Evolutionary conservation across 768 basidiomycete genomes (phyloP).

Genomic region (Wakefieldia striispora): DNA sequence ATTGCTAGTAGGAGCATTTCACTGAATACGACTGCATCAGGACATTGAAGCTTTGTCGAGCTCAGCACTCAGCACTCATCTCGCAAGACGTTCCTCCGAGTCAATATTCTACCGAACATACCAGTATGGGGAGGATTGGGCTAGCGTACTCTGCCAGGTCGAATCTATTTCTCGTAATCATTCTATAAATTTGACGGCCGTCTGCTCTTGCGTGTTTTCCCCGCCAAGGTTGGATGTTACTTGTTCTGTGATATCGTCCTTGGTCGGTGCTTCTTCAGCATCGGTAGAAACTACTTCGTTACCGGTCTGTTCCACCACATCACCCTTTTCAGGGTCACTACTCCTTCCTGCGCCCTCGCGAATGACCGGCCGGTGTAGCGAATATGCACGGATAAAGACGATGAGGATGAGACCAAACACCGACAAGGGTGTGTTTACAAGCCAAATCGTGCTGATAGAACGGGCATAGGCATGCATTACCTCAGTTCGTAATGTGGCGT

Average conservation of each 20-base stretch:
- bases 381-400: constrained; percentile 35
- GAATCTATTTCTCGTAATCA: neutral
- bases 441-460: constrained; percentile 39
- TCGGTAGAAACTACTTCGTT: neutral
- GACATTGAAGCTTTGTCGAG: too few species aligned
- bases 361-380: constrained; percentile 31
- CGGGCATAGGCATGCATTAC: constrained; percentile 38
- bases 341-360: constrained; percentile 7
- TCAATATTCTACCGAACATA: too few species aligned
- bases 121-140: too few species aligned
- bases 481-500: constrained; percentile 27
- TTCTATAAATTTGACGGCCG: neutral
- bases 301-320: neutral
- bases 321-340: constrained; percentile 33
- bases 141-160: too few species aligned
- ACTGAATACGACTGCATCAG: too few species aligned
- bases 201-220: neutral
- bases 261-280: neutral
- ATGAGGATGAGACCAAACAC: constrained; percentile 31
- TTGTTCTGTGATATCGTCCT: constrained; percentile 1
- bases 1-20: too few species aligned
- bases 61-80: too few species aligned
- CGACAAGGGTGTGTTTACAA: constrained; percentile 34
- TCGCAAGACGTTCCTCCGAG: too few species aligned
- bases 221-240: neutral